Evolutionary conservation across 2,329 filamentous ascomycete species (phyloP), one percentile per base, ranked within the genome.

Genomic region (Aspergillus versicolor): DNA sequence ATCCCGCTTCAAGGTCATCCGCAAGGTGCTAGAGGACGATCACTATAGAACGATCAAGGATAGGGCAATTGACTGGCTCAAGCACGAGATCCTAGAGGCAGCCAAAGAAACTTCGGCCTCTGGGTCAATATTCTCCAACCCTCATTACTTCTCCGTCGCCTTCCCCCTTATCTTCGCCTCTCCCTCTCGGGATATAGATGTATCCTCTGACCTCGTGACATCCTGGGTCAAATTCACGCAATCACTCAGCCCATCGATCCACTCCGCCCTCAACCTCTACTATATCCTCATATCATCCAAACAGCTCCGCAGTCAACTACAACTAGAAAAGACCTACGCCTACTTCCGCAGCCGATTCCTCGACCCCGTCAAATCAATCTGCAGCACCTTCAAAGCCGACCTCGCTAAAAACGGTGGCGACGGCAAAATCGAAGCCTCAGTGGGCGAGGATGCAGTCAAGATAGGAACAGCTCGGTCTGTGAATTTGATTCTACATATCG

Each of bases 61-160:
- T 37, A 80, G 79, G 42, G 84, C 83, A 3, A 79, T 87, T 5
- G 79, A 80, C 34, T 87, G 84, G 84, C 72, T 86, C 34, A 86
- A 85, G 65, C 77, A 83, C 41, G 84, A 86, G 65, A 81, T 84
- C 0, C 75, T 86, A 5, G 76, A 80, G 62, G 77, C 80, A 4
- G 78, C 59, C 52, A 61, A 43, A 34, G 8, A 54, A 45, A 53
- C 61, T 5, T 34, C 59, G 4, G 55, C 61, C 22, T 30, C 57
- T n/a, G 63, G 66, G 13, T 45, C 61, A 8, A 67, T 74, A 19
- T 78, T 77, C 61, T 65, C 66, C 12, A 63, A 74, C 32, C 68
- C 71, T 0, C 63, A 71, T n/a, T 69, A 74, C 48, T 73, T 77
- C 37, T 71, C 69, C 49, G 63, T 67, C 24, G 70, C 84, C 3